phyloP scores from a whole-genome alignment of 345 rosid genomes.

The Passiflora organensis region DNA sequence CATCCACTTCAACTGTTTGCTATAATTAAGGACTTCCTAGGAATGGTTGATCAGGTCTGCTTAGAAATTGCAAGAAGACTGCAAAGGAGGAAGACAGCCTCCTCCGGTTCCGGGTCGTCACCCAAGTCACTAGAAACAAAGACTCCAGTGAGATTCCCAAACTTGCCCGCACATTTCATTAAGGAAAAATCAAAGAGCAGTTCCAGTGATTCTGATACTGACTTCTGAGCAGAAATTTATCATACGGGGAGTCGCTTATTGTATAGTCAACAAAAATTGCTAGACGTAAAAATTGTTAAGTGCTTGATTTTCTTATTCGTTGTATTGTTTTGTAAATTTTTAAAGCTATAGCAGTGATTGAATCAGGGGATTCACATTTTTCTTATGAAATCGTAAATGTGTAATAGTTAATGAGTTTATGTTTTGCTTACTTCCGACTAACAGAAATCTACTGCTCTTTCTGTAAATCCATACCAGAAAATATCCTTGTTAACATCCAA shows the following conservation, averaged over 20 bases:
- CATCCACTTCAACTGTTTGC: conserved; percentile 54
- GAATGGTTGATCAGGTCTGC: conserved; percentile 73
- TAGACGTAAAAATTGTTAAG: conserved; percentile 1
- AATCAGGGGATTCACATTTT: no score
- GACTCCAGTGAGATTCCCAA: conserved; percentile 48
- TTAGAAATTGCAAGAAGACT: conserved; percentile 53
- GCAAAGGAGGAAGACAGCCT: conserved; percentile 44
- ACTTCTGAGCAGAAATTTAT: conserved; percentile 38
- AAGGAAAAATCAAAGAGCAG: conserved; percentile 43
- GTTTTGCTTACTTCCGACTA: no score
- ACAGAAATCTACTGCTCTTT: no score
- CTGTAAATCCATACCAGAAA: no score
- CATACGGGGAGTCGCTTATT: background rate
- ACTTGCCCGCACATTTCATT: conserved; percentile 60
- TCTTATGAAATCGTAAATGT: no score
- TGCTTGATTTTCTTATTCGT: conserved; percentile 12
- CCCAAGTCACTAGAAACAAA: conserved; percentile 30
- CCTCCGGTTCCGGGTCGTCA: conserved; percentile 21
- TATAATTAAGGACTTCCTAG: conserved; percentile 64
- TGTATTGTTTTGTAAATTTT: background rate
- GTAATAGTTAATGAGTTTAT: no score
- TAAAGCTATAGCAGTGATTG: no score
- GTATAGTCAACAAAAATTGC: conserved; percentile 16
- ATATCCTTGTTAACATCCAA: no score
- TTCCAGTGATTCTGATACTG: conserved; percentile 60